Base-by-base conservation (phyloP, 805 yeast species). In the Candida glaebosa region DNA sequence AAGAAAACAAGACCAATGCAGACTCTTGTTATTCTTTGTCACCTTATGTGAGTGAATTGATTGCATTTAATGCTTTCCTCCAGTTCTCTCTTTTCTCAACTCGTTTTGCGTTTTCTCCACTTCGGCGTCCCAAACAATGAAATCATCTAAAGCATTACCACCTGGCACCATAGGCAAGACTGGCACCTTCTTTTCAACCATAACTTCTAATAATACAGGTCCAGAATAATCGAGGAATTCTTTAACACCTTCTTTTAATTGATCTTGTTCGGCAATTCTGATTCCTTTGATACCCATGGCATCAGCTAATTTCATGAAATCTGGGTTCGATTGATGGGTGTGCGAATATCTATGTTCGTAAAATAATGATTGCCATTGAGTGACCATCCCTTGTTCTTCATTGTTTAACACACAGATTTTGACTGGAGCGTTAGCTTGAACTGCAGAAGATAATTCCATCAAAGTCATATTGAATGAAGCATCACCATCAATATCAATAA, bases 341-440 rank as follows among this genome's bases (percentile, higher is more conserved):
- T 93, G 98, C n/a, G 97, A 78, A 66, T 87, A 93, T 69, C 99
- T 82, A 69, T 91, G 91, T 65, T 91, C 96, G 69, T 93, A 93
- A 75, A 93, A 93, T 47, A 93, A 73, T 9, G 96, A 85, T 73
- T 93, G 99, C 99, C 99, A 93, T 68, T 93, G 99, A 10, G 98
- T 91, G 42, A 93, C 99, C 99, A 93, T 93, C 61, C 99, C 99
- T 73, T 93, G 99, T 73, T 93, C 99, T 72, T 91, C 98, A 66
- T 93, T 93, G 70, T 93, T 93, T 61, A 93, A 74, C 42, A 93
- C 82, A 63, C 88, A 75, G 46, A 87, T 78, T 74, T 93, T 93
- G 50, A 93, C 84, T 43, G 96, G 96, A 38, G 96, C 84, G 47
- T 75, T 76, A 46, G 91, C 95, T 74, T 93, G 98, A 34, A 88